Percentiles rank a stretch among this genome's conserved stretches.
phyloP scores from a whole-genome alignment of 2,329 filamentous ascomycete genomes.

The Arthrobotrys entomopaga region DNA sequence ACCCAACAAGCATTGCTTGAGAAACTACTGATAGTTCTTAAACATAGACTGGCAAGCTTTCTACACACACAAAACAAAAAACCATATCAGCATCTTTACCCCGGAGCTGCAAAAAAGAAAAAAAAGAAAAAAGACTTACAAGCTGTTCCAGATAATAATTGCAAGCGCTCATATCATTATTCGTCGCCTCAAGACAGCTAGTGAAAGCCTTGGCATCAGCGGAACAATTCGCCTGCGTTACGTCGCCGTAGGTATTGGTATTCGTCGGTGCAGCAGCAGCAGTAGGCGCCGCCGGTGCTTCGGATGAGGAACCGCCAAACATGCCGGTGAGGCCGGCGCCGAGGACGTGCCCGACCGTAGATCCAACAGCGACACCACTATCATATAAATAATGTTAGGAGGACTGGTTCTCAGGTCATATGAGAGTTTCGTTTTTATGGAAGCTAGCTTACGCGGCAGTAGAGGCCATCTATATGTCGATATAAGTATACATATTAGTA shows the following conservation, averaged over 20 bases:
- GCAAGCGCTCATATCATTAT: conserved; percentile 94
- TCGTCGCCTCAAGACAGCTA: conserved; percentile 94
- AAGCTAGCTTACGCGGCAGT: conserved; percentile 87
- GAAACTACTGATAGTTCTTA: conserved; percentile 70
- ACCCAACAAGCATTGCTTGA: conserved; percentile 6
- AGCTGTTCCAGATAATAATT: conserved; percentile 98
- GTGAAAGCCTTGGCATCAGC: conserved; percentile 86
- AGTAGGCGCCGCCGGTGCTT: conserved; percentile 64
- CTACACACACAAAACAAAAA: conserved; percentile 60
- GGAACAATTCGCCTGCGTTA: conserved; percentile 74
- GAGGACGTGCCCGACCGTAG: conserved; percentile 93
- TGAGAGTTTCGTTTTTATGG: background rate
- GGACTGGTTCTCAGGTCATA: conserved; percentile 14
- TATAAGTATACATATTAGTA: conserved; percentile 40
- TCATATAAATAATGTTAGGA: conserved; percentile 58
- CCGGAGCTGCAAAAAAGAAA: background rate
- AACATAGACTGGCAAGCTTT: conserved; percentile 86
- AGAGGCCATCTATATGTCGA: conserved; percentile 81
- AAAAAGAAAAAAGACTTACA: conserved; percentile 61
- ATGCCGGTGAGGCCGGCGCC: conserved; percentile 70
- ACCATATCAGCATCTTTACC: conserved; percentile 22
- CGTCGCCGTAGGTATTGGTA: conserved; percentile 66
- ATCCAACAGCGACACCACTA: conserved; percentile 96
- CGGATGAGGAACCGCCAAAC: conserved; percentile 77
- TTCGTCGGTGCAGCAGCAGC: conserved; percentile 67